These are phyloP conservation scores for Dryas integrifolia DNA, from an alignment of 331 rosid genomes.

Conservation along the genomic window DNA sequence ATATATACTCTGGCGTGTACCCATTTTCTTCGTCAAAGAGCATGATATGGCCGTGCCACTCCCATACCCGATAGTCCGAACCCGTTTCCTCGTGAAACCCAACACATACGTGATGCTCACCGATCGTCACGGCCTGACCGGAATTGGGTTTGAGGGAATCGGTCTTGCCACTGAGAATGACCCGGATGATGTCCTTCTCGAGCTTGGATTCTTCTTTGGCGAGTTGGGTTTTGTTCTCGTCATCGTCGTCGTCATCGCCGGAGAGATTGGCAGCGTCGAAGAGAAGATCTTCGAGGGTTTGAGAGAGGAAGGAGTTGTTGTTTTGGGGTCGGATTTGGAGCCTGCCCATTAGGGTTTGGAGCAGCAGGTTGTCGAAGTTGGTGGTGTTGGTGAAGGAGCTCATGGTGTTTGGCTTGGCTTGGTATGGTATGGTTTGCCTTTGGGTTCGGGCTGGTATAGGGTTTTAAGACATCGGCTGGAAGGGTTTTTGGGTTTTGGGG, in stretches of 20 bases:
- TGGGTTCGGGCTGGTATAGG: slow-evolving; percentile 9
- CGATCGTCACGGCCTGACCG: slow-evolving; percentile 73
- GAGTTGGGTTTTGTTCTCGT: slow-evolving; percentile 47
- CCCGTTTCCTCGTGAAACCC: slow-evolving; percentile 73
- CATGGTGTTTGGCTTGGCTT: slow-evolving; percentile 33
- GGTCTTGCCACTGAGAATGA: slow-evolving; percentile 49
- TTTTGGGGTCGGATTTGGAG: slow-evolving; percentile 59
- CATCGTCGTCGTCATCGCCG: slow-evolving; percentile 34
- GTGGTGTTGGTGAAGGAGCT: slow-evolving; percentile 44
- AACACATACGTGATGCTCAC: slow-evolving; percentile 77
- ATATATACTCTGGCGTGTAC: slow-evolving; percentile 79
- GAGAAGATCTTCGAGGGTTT: slow-evolving; percentile 82
- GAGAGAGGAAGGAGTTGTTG: slow-evolving; percentile 44
- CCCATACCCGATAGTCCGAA: slow-evolving; percentile 87
- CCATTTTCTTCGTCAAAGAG: slow-evolving; percentile 68
- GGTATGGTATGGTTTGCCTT: background rate
- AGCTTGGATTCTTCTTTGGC: slow-evolving; percentile 63
- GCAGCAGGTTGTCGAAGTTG: slow-evolving; percentile 57
- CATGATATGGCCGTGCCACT: slow-evolving; percentile 99
- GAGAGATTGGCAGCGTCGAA: slow-evolving; percentile 47
- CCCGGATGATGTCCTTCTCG: slow-evolving; percentile 64
- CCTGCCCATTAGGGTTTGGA: slow-evolving; percentile 65
- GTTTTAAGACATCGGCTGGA: slow-evolving; percentile 18
- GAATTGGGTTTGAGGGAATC: slow-evolving; percentile 75
- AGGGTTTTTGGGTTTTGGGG: slow-evolving; percentile 9